Percentiles rank a stretch among this genome's conserved stretches.
Evolutionary conservation across 768 basidiomycete species (phyloP).

Genomic region (Tulasnella sp.): DNA sequence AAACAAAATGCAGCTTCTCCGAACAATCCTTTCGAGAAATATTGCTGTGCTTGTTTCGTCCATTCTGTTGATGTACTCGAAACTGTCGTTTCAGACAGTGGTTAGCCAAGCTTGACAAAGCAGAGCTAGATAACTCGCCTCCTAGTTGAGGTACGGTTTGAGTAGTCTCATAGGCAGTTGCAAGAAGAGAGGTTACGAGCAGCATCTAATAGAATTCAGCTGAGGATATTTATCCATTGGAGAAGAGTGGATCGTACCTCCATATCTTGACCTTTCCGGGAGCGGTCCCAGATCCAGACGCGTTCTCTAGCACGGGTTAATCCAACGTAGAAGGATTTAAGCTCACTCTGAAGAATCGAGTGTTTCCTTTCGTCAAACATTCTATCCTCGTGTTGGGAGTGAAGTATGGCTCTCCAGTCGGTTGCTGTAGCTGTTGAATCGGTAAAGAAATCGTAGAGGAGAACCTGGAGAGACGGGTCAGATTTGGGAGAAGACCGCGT

Average conservation of each 20-base stretch:
- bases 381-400: neutral
- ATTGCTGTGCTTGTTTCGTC: slow-evolving; percentile 4
- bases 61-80: slow-evolving; percentile 16
- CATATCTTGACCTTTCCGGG: slow-evolving; percentile 17
- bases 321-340: slow-evolving; percentile 27
- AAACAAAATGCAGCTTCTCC: slow-evolving; percentile 26
- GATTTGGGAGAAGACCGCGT: neutral
- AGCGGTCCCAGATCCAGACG: slow-evolving; percentile 27
- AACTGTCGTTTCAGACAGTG: neutral
- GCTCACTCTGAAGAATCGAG: slow-evolving; percentile 23
- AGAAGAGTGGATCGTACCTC: neutral
- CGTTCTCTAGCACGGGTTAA: slow-evolving; percentile 25
- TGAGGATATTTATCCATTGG: too few species aligned
- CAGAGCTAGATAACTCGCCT: neutral
- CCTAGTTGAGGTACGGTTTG: slow-evolving; percentile 4
- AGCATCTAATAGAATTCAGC: neutral
- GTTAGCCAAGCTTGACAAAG: neutral
- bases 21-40: slow-evolving; percentile 25
- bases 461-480: slow-evolving; percentile 44
- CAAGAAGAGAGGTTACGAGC: neutral
- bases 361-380: slow-evolving; percentile 1
- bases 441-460: slow-evolving; percentile 70
- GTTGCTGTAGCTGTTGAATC: slow-evolving; percentile 51
- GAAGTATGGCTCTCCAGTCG: slow-evolving; percentile 58
- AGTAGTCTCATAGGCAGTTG: neutral